Base-by-base conservation (phyloP, 306 rosid species). In the Astragalus membranaceus region DNA sequence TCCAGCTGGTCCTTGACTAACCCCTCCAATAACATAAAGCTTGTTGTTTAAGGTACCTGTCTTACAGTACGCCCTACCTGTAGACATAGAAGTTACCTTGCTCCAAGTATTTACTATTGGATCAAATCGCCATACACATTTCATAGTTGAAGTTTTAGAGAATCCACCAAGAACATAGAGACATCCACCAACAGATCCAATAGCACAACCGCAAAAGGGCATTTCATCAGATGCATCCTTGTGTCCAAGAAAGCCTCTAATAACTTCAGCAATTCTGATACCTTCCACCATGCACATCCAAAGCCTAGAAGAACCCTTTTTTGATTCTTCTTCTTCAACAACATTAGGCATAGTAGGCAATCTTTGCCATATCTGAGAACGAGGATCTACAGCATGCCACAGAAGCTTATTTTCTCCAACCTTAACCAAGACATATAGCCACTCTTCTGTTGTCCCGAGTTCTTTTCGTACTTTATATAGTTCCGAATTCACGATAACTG, bases 11-110 rank as follows among this genome's bases (percentile, higher is more conserved):
- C 92, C 96, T 55, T 84, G 91, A 72, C 88, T 91, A 76, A 94
- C 97, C 26, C 96, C 98, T 67, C 98, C 98, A 79, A 91, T 92
- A 59, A 91, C 96, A 80, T 91, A 94, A 62, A 94, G 96, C 84
- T 87, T 94, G 76, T 87, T 75, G 52, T 88, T 88, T 77, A 94
- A 81, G 74, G 88, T 83, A 29, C 92, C 87, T 11, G 98, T 94
- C 84, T 94, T 94, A 76, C 91, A 82, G 62, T 94, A 94, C 7
- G 98, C 98, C 70, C 97, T 80, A 33, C 97, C 90, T 0, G 86
- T 82, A 16, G 95, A 85, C 99, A 91, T 94, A 12, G 97, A 72
- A 48, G 78, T 74, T 58, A 82, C 83, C 79, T 88, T 91, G 53
- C 55, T 86, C 99, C 99, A 94, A 1, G 67, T 29, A 75, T 89